These are phyloP conservation scores for Fraxinus quadrangulata DNA, from an alignment of 257 asterid genomes.

Conservation along the genomic window DNA sequence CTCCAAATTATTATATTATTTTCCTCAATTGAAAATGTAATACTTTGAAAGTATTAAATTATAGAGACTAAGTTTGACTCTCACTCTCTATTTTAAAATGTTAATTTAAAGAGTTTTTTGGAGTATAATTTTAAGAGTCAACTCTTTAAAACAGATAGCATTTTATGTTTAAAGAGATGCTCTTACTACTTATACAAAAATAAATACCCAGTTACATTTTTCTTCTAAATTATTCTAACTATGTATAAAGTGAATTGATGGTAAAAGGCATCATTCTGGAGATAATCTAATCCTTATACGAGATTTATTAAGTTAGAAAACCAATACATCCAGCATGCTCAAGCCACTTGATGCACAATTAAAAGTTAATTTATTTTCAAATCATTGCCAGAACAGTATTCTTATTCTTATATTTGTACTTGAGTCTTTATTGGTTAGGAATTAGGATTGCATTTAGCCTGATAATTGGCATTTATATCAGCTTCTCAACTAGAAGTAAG, in stretches of 20 bases:
- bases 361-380: background rate
- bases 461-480: background rate
- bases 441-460: background rate
- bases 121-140: too few species aligned
- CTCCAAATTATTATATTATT: too few species aligned
- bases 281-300: background rate
- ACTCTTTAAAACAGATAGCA: too few species aligned
- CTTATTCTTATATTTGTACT: background rate
- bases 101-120: too few species aligned
- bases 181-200: background rate
- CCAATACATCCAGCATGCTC: background rate
- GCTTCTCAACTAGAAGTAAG: background rate
- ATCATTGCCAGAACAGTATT: background rate
- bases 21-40: too few species aligned
- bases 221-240: background rate
- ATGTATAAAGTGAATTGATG: background rate
- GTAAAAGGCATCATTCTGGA: background rate
- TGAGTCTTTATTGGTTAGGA: background rate
- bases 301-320: background rate
- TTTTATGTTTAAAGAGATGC: too few species aligned
- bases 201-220: background rate
- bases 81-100: too few species aligned
- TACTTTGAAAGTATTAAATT: too few species aligned
- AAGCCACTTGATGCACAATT: background rate
- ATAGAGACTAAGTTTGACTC: too few species aligned